Conservation (phyloP, 208 protist genomes). For the Trypanosoma lewisi region DNA sequence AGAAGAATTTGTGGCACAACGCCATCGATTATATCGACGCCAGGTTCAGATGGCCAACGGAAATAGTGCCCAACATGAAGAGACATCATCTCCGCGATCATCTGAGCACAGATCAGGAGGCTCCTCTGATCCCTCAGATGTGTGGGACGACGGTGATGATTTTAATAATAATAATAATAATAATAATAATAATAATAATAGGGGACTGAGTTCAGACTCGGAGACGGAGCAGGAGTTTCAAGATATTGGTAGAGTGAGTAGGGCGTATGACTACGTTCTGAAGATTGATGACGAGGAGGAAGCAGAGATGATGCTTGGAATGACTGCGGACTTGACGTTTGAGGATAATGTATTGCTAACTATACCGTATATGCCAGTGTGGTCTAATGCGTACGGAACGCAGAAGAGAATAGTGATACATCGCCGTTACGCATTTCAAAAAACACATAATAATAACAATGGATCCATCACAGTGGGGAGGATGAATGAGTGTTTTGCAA, state of each 20-base stretch:
- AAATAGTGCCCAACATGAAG: neutral
- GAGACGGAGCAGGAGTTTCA: slow-evolving; percentile 16
- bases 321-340: slow-evolving; percentile 52
- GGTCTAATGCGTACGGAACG: slow-evolving; percentile 52
- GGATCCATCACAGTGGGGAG: slow-evolving; percentile 39
- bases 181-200: no score
- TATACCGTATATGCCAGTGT: slow-evolving; percentile 78
- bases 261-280: slow-evolving; percentile 63
- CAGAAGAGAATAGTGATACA: slow-evolving; percentile 72
- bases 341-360: slow-evolving; percentile 78
- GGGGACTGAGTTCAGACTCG: slow-evolving; percentile 20
- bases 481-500: slow-evolving; percentile 76
- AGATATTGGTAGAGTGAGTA: slow-evolving; percentile 13
- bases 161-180: no score
- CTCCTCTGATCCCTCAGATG: neutral
- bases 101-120: neutral
- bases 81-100: neutral
- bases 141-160: slow-evolving; percentile 17
- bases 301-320: slow-evolving; percentile 83
- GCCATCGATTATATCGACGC: slow-evolving; percentile 9
- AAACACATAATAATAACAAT: slow-evolving; percentile 25
- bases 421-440: slow-evolving; percentile 56
- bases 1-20: slow-evolving; percentile 54
- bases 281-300: slow-evolving; percentile 90
- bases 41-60: neutral